Evolutionary conservation across 73 alveolate genomes (phyloP).

Genomic region (Tetrahymena malaccensis): DNA sequence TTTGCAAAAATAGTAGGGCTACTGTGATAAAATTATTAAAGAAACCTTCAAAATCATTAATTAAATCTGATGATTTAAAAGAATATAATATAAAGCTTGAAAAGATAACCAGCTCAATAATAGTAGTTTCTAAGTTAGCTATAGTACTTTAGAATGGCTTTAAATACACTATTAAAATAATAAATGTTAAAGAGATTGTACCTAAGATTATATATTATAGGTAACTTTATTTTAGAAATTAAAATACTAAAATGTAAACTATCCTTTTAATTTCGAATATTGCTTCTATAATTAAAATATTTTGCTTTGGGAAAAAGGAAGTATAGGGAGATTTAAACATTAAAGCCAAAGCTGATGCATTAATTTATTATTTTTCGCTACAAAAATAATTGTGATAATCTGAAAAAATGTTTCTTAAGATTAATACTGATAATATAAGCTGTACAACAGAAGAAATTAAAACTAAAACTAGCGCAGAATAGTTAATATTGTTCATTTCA

Average conservation of each 20-base stretch:
- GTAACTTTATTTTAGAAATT: too few relatives aligned
- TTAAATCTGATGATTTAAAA: too few relatives aligned
- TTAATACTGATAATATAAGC: too few relatives aligned
- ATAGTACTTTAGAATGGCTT: not conserved
- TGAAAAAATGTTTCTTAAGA: too few relatives aligned
- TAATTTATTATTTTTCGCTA: too few relatives aligned
- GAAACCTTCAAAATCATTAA: too few relatives aligned
- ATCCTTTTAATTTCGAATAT: not conserved
- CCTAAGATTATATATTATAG: not conserved
- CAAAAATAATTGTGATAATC: not conserved
- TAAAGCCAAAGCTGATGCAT: not conserved
- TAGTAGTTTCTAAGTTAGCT: not conserved
- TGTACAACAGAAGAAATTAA: not conserved
- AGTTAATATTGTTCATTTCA: too few relatives aligned
- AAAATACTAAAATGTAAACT: not conserved
- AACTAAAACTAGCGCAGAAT: not conserved
- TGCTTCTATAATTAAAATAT: too few relatives aligned
- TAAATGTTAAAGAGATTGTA: not conserved
- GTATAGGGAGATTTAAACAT: not conserved
- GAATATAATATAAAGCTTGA: not conserved
- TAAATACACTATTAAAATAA: too few relatives aligned
- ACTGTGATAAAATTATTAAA: too few relatives aligned
- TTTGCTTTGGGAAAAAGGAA: not conserved
- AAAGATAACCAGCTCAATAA: not conserved
- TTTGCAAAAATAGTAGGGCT: too few relatives aligned